Conservation (phyloP, 1,284 basidiomycete species). For the Afroboletus lepidellus region DNA sequence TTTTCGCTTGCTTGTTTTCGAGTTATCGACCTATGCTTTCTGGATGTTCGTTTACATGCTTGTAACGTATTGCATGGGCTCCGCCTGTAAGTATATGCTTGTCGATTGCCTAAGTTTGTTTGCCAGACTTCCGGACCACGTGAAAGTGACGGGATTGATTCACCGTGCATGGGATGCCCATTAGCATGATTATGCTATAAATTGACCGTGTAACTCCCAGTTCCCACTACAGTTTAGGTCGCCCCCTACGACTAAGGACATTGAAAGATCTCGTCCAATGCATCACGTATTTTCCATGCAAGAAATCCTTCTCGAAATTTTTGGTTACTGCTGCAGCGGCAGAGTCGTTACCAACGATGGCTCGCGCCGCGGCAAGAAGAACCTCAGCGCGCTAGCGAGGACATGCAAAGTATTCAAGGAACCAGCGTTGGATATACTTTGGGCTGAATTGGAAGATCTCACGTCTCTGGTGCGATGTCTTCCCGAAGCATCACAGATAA, state of each 20-base stretch:
- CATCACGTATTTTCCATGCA: slow-evolving; percentile 11
- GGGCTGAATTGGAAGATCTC: slow-evolving; percentile 8
- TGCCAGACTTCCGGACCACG: no score
- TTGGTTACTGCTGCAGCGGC: not conserved
- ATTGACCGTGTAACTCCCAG: no score
- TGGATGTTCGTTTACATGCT: no score
- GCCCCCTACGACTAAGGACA: no score
- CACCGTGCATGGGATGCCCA: no score
- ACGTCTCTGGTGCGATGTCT: slow-evolving; percentile 16
- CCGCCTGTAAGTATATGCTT: no score
- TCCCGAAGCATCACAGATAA: not conserved
- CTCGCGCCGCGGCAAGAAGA: not conserved
- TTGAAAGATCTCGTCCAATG: not conserved
- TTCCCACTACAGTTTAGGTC: no score
- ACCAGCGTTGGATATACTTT: slow-evolving; percentile 13
- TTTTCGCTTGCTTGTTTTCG: not conserved
- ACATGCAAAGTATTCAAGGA: slow-evolving; percentile 21
- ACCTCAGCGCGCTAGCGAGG: slow-evolving; percentile 10
- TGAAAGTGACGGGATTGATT: no score
- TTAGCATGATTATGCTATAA: no score
- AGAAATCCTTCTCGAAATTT: slow-evolving; percentile 13
- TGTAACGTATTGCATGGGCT: no score
- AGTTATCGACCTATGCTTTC: not conserved
- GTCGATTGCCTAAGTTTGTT: no score
- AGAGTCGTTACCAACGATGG: not conserved